Evolutionary conservation across 2,329 filamentous ascomycete genomes (phyloP).

Genomic region (Tolypocladium amazonense): DNA sequence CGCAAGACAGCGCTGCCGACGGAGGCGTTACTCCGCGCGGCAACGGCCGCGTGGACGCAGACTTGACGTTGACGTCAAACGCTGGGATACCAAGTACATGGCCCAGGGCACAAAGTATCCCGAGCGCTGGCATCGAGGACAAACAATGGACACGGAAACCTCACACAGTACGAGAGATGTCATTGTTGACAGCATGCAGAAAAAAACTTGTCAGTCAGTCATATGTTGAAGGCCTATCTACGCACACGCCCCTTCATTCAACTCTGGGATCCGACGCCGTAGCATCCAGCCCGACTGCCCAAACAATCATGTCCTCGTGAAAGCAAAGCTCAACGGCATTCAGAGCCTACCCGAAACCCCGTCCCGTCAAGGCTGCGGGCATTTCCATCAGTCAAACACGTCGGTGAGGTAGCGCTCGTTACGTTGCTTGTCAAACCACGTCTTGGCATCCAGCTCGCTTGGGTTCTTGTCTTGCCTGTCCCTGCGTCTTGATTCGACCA

Average conservation of each 20-base stretch:
- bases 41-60: not conserved
- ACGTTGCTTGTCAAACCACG: conserved; percentile 37
- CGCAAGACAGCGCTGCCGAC: not conserved
- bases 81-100: not conserved
- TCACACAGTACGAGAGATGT: not conserved
- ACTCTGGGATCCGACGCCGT: not conserved
- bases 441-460: conserved; percentile 26
- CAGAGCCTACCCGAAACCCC: not conserved
- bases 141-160: not conserved
- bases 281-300: not conserved
- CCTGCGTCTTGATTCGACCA: conserved; percentile 21
- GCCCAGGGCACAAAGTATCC: not conserved
- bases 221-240: not conserved
- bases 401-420: conserved; percentile 50
- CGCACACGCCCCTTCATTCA: not conserved
- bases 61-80: not conserved
- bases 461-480: conserved; percentile 12
- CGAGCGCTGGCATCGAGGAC: not conserved
- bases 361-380: not conserved
- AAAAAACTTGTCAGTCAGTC: not conserved
- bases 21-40: not conserved
- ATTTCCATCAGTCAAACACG: conserved; percentile 40
- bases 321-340: not conserved
- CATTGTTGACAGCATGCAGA: not conserved
- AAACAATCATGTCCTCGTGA: not conserved